Evolutionary conservation across 2,329 filamentous ascomycete species (phyloP), one percentile per base, ranked within the genome.

Genomic region (Neodidymelliopsis sp.): DNA sequence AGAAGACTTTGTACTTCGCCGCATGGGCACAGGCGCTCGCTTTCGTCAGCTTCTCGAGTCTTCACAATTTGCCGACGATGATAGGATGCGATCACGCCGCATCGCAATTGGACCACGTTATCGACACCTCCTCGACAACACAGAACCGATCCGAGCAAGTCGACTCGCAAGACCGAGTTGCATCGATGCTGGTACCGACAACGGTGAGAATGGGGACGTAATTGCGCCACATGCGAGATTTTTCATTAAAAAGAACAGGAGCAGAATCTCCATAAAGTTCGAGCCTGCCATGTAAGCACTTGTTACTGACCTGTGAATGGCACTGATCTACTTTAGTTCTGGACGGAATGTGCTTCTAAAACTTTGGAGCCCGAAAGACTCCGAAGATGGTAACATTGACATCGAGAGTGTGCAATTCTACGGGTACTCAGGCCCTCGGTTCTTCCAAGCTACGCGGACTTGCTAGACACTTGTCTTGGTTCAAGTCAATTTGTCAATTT

Each of bases 311-410:
- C 2, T 2, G 3, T 7, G 2, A 7, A 4, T n/a, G 5, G 4
- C 5, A 13, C 35, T 53, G 4, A 53, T 11, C 2, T 6, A 16
- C 4, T 2, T 6, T 19, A 84, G 81, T 7, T 90, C 89, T 9
- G 90, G 89, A 4, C 84, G 90, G 47, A 95, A 89, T 69, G 88
- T 97, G 41, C 74, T 97, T 30, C 78, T 97, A 56, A 97, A 97
- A 77, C 84, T 97, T 70, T 97, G 91, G 89, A 91, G 87, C 62
- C 88, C 89, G 2, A 83, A 84, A 50, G 82, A 84, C 19, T 46
- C 49, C 4, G 41, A 46, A 41, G 84, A 86, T 36, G 79, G 83
- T 4, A 96, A 95, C 63, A 95, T 97, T 56, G 91, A 96, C 67
- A 91, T 97, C 28, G 89, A 96, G 71, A 90, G 87, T 34, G 86